These are phyloP conservation scores for Podaxis rugospora DNA, from an alignment of 768 basidiomycete species.

Conservation along the genomic window DNA sequence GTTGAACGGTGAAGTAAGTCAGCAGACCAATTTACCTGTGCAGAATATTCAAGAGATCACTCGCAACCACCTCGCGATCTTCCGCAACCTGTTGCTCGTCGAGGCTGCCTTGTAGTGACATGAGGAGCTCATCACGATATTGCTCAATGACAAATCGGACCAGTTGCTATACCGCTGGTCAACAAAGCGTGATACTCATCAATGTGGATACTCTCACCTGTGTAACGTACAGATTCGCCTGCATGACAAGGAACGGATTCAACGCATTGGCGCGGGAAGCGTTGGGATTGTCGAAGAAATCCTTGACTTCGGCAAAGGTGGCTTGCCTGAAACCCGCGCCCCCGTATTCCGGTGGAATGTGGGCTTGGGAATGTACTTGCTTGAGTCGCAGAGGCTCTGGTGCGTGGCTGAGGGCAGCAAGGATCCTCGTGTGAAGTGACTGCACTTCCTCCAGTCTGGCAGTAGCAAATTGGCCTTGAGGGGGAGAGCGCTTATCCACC, in stretches of 20 bases:
- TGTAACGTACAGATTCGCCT: constrained; percentile 89
- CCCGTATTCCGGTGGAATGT: constrained; percentile 55
- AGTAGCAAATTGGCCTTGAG: constrained; percentile 81
- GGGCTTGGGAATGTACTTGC: constrained; percentile 41
- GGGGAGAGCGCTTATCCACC: constrained; percentile 82
- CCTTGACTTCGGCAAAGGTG: constrained; percentile 84
- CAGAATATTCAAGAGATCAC: constrained; percentile 81
- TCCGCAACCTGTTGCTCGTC: constrained; percentile 65
- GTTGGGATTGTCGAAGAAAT: constrained; percentile 90
- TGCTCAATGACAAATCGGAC: constrained; percentile 91
- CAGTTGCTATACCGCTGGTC: constrained; percentile 60
- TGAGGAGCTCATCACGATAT: constrained; percentile 82
- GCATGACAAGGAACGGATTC: constrained; percentile 89
- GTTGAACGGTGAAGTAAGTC: constrained; percentile 5
- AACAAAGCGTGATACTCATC: not conserved
- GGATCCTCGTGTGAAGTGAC: constrained; percentile 71
- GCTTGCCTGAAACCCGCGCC: constrained; percentile 75
- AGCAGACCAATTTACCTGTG: constrained; percentile 51
- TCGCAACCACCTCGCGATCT: constrained; percentile 80
- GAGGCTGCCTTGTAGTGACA: constrained; percentile 58
- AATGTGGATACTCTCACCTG: constrained; percentile 47
- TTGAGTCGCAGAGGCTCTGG: constrained; percentile 76
- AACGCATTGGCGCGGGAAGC: constrained; percentile 80
- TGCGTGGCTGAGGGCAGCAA: constrained; percentile 67
- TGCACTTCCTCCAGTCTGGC: constrained; percentile 82